Conservation (phyloP, 2,329 filamentous ascomycete species). For the Botrytis sinoallii region DNA sequence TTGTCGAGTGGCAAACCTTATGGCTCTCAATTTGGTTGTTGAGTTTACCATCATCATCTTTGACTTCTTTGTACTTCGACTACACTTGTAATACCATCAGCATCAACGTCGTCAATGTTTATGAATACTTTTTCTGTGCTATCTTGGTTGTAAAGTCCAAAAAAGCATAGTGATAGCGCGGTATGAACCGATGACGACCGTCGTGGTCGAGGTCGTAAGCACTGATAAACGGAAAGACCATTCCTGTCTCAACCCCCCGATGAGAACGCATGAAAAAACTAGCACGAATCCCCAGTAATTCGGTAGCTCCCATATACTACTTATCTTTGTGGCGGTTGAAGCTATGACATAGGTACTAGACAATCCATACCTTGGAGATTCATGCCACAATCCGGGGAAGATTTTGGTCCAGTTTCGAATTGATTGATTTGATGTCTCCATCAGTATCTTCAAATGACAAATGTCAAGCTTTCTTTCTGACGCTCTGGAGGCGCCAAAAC, state of each 20-base stretch:
- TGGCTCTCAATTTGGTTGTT: background rate
- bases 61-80: background rate
- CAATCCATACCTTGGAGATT: background rate
- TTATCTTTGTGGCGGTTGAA: background rate
- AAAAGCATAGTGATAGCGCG: background rate
- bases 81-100: background rate
- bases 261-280: background rate
- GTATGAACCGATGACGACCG: background rate
- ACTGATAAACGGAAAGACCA: background rate
- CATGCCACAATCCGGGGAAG: background rate
- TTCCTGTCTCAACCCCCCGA: background rate
- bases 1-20: background rate
- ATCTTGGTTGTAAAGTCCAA: background rate
- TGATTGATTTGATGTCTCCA: background rate
- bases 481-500: background rate
- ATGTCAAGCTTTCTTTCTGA: background rate
- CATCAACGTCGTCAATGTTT: background rate
- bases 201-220: background rate
- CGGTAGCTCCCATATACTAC: background rate
- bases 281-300: background rate
- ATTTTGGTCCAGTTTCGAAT: background rate
- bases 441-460: background rate
- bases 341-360: background rate
- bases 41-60: background rate
- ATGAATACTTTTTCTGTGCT: background rate